Percentiles rank a stretch among this genome's conserved stretches.
Conservation (phyloP, 1,284 basidiomycete genomes). For the Exobasidium rhododendri region DNA sequence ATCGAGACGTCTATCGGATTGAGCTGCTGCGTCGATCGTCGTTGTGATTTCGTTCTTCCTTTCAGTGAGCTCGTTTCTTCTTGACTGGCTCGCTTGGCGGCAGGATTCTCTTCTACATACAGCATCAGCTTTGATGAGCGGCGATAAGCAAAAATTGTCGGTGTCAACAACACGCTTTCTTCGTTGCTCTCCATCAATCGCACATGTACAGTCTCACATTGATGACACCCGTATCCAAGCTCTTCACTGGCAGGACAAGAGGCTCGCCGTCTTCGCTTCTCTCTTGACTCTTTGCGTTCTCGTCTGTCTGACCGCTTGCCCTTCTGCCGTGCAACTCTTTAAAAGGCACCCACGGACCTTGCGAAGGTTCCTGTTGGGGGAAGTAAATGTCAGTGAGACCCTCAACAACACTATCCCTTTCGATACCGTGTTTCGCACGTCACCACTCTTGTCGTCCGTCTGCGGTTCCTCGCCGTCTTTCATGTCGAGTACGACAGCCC, state of each 20-base stretch:
- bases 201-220: too few species aligned
- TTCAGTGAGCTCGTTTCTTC: neutral
- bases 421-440: neutral
- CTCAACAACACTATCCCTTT: neutral
- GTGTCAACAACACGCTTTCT: too few species aligned
- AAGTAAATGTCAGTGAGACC: neutral
- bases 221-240: conserved; percentile 19
- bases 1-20: neutral
- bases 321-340: neutral
- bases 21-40: neutral
- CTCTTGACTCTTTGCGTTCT: neutral
- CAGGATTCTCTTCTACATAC: conserved; percentile 19
- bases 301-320: neutral
- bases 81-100: conserved; percentile 10
- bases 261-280: conserved; percentile 7
- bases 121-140: conserved; percentile 13
- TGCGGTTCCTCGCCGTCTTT: conserved; percentile 6
- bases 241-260: conserved; percentile 18
- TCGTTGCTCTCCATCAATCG: too few species aligned
- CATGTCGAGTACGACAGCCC: conserved; percentile 10
- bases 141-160: neutral
- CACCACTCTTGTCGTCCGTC: conserved; percentile 13
- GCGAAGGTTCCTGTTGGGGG: neutral
- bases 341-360: conserved; percentile 16
- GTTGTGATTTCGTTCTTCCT: neutral